Percentiles rank a stretch among this genome's conserved stretches.
Evolutionary conservation across 2,329 filamentous ascomycete genomes (phyloP).

Genomic region (Phoma herbarum): DNA sequence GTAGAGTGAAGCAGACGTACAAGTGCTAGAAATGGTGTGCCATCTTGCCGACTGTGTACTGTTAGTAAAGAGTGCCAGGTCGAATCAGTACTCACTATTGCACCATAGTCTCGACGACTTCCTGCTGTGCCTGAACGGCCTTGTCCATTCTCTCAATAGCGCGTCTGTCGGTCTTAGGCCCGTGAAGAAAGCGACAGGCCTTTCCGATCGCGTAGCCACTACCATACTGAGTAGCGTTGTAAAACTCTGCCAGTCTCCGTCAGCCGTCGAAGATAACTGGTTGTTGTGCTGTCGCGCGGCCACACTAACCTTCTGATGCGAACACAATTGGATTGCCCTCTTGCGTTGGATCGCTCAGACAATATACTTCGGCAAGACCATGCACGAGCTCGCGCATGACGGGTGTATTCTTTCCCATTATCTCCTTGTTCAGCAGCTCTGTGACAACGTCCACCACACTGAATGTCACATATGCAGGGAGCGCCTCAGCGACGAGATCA

Average conservation of each 20-base stretch:
- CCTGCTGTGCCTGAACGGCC: constrained; percentile 67
- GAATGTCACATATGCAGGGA: constrained; percentile 74
- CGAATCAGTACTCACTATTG: constrained; percentile 64
- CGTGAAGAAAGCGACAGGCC: constrained; percentile 79
- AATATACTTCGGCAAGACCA: constrained; percentile 77
- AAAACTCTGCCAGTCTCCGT: constrained; percentile 64
- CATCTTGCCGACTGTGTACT: constrained; percentile 65
- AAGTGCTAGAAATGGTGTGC: constrained; percentile 76
- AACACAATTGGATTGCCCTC: constrained; percentile 78
- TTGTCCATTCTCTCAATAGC: constrained; percentile 69
- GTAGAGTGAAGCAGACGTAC: constrained; percentile 44
- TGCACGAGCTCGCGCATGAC: constrained; percentile 72
- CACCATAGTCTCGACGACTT: constrained; percentile 75
- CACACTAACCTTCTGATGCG: constrained; percentile 69
- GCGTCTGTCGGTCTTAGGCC: constrained; percentile 70
- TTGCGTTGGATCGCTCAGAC: constrained; percentile 74
- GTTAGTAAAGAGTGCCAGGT: constrained; percentile 1
- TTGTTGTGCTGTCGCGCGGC: not conserved
- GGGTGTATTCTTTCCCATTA: constrained; percentile 69
- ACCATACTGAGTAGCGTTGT: constrained; percentile 75
- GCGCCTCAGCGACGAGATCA: constrained; percentile 68
- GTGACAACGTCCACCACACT: constrained; percentile 72
- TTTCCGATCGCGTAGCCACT: constrained; percentile 75
- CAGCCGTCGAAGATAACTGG: not conserved
- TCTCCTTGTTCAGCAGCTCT: constrained; percentile 69